phyloP scores from a whole-genome alignment of 257 asterid species.

The Catharanthus roseus region DNA sequence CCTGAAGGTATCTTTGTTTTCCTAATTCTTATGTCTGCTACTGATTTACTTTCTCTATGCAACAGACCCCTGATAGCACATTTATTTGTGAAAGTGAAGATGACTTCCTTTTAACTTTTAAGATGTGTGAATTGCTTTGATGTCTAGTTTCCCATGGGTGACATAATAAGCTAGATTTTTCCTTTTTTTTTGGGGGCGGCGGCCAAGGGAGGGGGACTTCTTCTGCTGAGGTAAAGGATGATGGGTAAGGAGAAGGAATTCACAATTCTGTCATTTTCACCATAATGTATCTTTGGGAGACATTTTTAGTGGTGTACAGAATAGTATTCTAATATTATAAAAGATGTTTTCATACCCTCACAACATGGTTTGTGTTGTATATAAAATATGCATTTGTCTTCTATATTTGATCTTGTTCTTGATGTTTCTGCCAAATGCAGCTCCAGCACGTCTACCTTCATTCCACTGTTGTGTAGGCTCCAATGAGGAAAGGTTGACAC shows the following conservation, averaged over 20 bases:
- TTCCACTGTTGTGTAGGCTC: conserved; percentile 85
- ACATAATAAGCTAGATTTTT: too few species aligned
- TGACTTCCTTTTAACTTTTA: too few species aligned
- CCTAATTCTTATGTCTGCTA: not conserved
- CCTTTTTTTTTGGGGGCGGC: too few species aligned
- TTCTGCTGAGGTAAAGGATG: not conserved
- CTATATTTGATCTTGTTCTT: conserved; percentile 4
- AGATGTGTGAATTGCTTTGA: too few species aligned
- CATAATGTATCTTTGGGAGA: not conserved
- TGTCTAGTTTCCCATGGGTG: too few species aligned
- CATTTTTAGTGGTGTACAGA: not conserved
- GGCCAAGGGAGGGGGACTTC: too few species aligned
- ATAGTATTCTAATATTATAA: not conserved
- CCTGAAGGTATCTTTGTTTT: conserved; percentile 63
- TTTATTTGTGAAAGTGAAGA: too few species aligned
- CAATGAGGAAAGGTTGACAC: conserved; percentile 63
- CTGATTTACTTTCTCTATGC: not conserved
- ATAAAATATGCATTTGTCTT: not conserved
- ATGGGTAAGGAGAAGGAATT: not conserved
- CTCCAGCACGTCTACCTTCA: conserved; percentile 73
- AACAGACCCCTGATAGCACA: too few species aligned
- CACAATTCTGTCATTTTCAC: not conserved
- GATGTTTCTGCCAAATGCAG: conserved; percentile 34
- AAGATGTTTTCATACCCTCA: too few species aligned
- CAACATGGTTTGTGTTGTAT: not conserved